Percentiles rank a stretch among this genome's conserved stretches.
These are phyloP conservation scores for Quercus variabilis DNA, from an alignment of 306 rosid genomes.

Conservation along the genomic window DNA sequence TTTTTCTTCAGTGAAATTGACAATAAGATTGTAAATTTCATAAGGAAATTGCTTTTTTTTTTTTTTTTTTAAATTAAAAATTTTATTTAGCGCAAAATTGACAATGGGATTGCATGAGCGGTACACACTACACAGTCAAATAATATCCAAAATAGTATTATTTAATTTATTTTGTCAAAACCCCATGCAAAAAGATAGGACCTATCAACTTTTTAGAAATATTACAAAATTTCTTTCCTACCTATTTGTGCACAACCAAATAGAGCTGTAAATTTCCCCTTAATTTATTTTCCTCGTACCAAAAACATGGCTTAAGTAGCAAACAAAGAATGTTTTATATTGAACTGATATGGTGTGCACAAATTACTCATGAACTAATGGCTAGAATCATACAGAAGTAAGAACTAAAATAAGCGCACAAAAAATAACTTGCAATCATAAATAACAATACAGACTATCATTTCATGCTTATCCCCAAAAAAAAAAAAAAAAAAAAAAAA, in stretches of 20 bases:
- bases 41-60: too few relatives aligned
- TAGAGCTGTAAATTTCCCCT: not conserved
- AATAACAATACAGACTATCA: conserved; percentile 36
- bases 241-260: not conserved
- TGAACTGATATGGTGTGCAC: not conserved
- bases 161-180: too few relatives aligned
- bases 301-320: not conserved
- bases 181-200: not conserved
- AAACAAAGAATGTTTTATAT: not conserved
- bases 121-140: too few relatives aligned
- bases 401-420: not conserved
- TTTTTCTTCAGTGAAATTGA: too few relatives aligned
- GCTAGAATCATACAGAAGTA: not conserved
- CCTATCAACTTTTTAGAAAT: not conserved
- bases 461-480: conserved; percentile 20
- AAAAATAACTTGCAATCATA: not conserved
- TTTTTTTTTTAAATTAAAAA: too few relatives aligned
- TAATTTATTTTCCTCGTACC: not conserved
- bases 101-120: too few relatives aligned
- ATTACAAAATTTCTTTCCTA: not conserved
- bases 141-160: too few relatives aligned
- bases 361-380: not conserved
- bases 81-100: too few relatives aligned
- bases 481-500: not conserved
- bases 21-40: too few relatives aligned